These are phyloP conservation scores for Berkeleyomyces rouxiae DNA, from an alignment of 2,329 filamentous ascomycete genomes.

Conservation along the genomic window DNA sequence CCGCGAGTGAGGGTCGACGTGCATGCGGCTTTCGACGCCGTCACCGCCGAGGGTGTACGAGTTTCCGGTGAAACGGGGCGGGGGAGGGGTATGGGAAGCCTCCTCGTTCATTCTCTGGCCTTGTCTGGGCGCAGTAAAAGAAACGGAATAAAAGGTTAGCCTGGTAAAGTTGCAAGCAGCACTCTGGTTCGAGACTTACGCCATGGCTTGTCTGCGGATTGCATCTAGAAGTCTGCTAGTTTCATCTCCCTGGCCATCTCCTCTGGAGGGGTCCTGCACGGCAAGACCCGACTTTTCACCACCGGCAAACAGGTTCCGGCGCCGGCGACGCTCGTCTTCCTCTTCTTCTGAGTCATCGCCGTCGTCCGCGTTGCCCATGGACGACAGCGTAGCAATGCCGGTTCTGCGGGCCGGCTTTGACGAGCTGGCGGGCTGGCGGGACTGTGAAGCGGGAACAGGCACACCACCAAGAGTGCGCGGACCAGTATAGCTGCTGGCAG, in stretches of 20 bases:
- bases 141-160: no score
- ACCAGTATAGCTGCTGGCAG: slow-evolving; percentile 35
- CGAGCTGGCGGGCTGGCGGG: slow-evolving; percentile 14
- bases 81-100: slow-evolving; percentile 28
- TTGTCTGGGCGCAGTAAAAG: neutral
- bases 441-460: slow-evolving; percentile 31
- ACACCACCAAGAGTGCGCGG: slow-evolving; percentile 47
- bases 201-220: slow-evolving; percentile 46
- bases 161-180: no score
- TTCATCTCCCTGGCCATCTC: slow-evolving; percentile 17
- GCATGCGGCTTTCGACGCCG: slow-evolving; percentile 49
- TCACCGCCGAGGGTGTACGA: slow-evolving; percentile 68
- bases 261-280: slow-evolving; percentile 43
- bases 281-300: slow-evolving; percentile 68
- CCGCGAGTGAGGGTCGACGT: slow-evolving; percentile 41
- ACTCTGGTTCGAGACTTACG: slow-evolving; percentile 26
- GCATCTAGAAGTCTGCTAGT: slow-evolving; percentile 38
- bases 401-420: slow-evolving; percentile 34
- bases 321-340: slow-evolving; percentile 39
- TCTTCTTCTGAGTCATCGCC: slow-evolving; percentile 39
- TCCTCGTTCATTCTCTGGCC: slow-evolving; percentile 5
- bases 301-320: slow-evolving; percentile 60
- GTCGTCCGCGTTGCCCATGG: slow-evolving; percentile 30
- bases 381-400: slow-evolving; percentile 44
- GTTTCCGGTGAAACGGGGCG: slow-evolving; percentile 46